Base-by-base conservation (phyloP, 495 filamentous ascomycete genomes). In the Aspergillus homomorphus region DNA sequence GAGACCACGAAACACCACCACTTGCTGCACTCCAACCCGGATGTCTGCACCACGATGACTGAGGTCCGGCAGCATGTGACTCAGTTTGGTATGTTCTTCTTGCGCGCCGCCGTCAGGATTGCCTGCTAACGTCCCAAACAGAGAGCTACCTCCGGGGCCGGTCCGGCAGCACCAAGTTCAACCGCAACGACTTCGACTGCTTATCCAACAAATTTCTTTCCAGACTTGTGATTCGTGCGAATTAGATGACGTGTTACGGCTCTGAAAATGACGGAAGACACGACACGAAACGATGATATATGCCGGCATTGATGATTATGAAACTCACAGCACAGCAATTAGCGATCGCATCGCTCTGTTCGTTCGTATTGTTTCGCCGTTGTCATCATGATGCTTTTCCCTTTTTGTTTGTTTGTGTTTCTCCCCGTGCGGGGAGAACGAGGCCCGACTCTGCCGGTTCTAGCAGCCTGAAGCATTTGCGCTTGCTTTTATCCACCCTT, bases 181-280 rank as follows among this genome's bases (percentile, higher is more conserved):
- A 96, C 77, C 85, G 89, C 62, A 77, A 84, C 61, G 90, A 96
- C 76, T 96, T 96, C 70, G 92, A 96, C 76, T 91, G 86, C 59
- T 77, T 96, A 66, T 93, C 91, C 54, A 95, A 93, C 82, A 96
- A 95, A 79, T 94, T 96, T 76, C 77, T 96, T 54, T 92, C 90
- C 24, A 90, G 93, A 73, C 84, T 96, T 64, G 91, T 96, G 70
- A 95, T 96, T 70, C 92, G 92, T 58, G 89, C 92, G 62, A 93
- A 94, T 76, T 95, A 81, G 70, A 69, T 51, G 51, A 61, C 55
- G 59, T 53, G 56, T 56, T 60, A 67, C 60, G 65, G 65, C 60
- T 56, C 55, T 54, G 28, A 58, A 38, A 53, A 59, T 58, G 45
- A 64, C 55, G 58, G 62, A 58, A 60, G 52, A 45, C 62, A 61